These are phyloP conservation scores for Leccinum subtestaceum DNA, from an alignment of 768 basidiomycete species.

Conservation along the genomic window DNA sequence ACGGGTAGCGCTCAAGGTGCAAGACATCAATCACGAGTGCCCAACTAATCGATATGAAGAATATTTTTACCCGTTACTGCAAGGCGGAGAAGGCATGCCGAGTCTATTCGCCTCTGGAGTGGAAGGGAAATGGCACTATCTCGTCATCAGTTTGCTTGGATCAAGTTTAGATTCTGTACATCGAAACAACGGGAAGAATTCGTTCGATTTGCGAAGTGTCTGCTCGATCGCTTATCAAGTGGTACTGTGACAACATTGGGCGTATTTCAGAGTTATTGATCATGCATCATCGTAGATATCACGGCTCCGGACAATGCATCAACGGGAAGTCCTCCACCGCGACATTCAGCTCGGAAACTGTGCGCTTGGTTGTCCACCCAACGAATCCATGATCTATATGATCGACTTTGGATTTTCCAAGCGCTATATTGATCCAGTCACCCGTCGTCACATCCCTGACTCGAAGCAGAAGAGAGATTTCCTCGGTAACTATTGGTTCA, in stretches of 20 bases:
- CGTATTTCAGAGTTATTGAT: conserved; percentile 7
- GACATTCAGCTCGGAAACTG: conserved; percentile 82
- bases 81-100: conserved; percentile 74
- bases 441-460: conserved; percentile 68
- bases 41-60: conserved; percentile 76
- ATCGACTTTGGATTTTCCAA: conserved; percentile 88
- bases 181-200: conserved; percentile 51
- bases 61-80: conserved; percentile 62
- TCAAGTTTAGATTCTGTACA: conserved; percentile 63
- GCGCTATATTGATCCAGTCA: conserved; percentile 64
- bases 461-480: conserved; percentile 68
- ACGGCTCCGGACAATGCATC: conserved; percentile 75
- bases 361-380: conserved; percentile 56
- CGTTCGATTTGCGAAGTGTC: conserved; percentile 68
- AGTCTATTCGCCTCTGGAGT: conserved; percentile 62
- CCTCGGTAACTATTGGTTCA: conserved; percentile 85
- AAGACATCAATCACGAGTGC: conserved; percentile 66
- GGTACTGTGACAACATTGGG: conserved; percentile 39
- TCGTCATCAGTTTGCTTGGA: conserved; percentile 77
- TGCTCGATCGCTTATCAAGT: conserved; percentile 76
- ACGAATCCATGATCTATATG: conserved; percentile 68
- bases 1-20: conserved; percentile 72
- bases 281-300: conserved; percentile 47
- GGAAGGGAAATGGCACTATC: conserved; percentile 60
- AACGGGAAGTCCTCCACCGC: conserved; percentile 67